Base-by-base conservation (phyloP, 495 filamentous ascomycete genomes). In the Penicillium chermesinum region DNA sequence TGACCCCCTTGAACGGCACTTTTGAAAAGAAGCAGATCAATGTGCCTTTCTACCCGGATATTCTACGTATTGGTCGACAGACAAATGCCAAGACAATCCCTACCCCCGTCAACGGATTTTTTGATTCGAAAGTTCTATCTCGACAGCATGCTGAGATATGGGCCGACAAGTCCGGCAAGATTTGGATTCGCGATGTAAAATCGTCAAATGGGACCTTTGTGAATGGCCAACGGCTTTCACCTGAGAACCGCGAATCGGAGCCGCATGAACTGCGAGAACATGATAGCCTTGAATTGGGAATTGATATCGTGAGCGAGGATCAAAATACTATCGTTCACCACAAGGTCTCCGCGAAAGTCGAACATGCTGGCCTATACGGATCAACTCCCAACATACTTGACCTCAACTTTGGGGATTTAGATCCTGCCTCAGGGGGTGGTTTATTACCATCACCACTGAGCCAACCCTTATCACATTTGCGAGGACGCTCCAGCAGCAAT, bases 171-270 rank as follows among this genome's bases (percentile, higher is more conserved):
- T 78, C 76, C 52, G 91, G 93, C 12, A 95, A 93, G 60, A 83
- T 98, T 44, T 97, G 84, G 82, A 97, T 98, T 56, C 83, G 89
- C 27, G 93, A 98, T 69, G 86, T 98, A 53, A 97, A 96, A 64
- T 97, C 93, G 3, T 97, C 93, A 2, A 98, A 98, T 58, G 93
- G 93, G 34, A 98, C 93, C 0, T 98, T 98, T 66, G 91, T 98
- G 44, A 98, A 96, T 49, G 89, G 88, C n/a, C 77, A 83, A 14
- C 81, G 93, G 18, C 63, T 98, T 41, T 96, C 93, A 7, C 86
- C 80, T 20, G 93, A 98, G 58, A 96, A 95, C 57, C 78, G 88
- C 50, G 93, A 98, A 57, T 96, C 91, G 1, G 93, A 98, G 35
- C 89, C 93, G 0, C 88, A 96, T 54, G 89, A 96, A 56, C 69